A percentile compares a stretch with the other conserved stretches of the same genome.
phyloP scores from a whole-genome alignment of 495 filamentous ascomycete species.

The Acidomyces sp. region DNA sequence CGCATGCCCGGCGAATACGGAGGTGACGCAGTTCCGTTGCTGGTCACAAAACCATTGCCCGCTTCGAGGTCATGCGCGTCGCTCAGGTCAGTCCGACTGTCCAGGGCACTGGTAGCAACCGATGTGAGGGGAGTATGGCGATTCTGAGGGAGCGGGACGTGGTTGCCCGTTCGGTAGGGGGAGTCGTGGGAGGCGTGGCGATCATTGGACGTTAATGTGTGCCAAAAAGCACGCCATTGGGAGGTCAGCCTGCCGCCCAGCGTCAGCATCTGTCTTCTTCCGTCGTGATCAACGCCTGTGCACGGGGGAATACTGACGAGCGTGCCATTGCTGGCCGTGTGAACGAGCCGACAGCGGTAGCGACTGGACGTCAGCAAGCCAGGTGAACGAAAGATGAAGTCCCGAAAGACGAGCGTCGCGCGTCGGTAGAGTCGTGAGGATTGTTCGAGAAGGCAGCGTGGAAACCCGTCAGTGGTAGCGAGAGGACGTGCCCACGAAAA shows the following conservation, averaged over 20 bases:
- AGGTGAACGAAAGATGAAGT: too few relatives aligned
- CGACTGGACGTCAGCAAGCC: too few relatives aligned
- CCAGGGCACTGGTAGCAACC: slow-evolving; percentile 55
- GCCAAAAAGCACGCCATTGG: slow-evolving; percentile 14
- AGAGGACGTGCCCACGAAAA: too few relatives aligned
- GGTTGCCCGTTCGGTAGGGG: slow-evolving; percentile 29
- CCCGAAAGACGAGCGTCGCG: too few relatives aligned
- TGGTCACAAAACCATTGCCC: slow-evolving; percentile 44
- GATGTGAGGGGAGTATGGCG: slow-evolving; percentile 29
- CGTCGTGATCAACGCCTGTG: too few relatives aligned
- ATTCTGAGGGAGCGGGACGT: slow-evolving; percentile 29
- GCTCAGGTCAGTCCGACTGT: slow-evolving; percentile 38
- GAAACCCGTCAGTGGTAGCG: too few relatives aligned
- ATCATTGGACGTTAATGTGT: slow-evolving; percentile 28
- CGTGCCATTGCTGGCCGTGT: too few relatives aligned
- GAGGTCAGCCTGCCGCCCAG: slow-evolving; percentile 5
- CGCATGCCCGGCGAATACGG: slow-evolving; percentile 89
- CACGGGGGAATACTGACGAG: too few relatives aligned
- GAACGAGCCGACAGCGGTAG: too few relatives aligned
- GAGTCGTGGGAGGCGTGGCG: slow-evolving; percentile 35
- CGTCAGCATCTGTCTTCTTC: slow-evolving; percentile 2
- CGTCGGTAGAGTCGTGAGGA: too few relatives aligned
- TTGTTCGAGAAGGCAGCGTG: too few relatives aligned
- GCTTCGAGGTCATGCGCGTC: slow-evolving; percentile 39
- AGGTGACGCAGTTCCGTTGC: slow-evolving; percentile 48